These are phyloP conservation scores for Zizania latifolia DNA, from an alignment of 176 grass and related monocot genomes.

Conservation along the genomic window DNA sequence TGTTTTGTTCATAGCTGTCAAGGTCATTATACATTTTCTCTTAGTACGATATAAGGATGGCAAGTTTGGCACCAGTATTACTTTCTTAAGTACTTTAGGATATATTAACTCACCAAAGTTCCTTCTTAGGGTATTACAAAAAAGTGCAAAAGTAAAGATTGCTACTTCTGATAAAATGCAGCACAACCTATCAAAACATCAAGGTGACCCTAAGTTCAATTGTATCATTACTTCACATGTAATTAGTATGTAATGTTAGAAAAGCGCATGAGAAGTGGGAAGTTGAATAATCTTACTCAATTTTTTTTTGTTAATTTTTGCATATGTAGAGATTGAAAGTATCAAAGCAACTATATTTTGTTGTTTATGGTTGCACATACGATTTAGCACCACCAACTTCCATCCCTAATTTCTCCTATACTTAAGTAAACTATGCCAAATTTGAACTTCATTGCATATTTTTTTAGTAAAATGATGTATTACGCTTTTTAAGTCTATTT, in stretches of 20 bases:
- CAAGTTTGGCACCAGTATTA: not conserved
- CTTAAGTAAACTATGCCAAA: not conserved
- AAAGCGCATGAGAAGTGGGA: not conserved
- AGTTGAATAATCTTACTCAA: conserved; percentile 1
- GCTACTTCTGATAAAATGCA: not conserved
- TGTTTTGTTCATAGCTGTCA: not conserved
- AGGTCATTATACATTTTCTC: not conserved
- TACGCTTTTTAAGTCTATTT: conserved; percentile 4
- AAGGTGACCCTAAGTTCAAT: not conserved
- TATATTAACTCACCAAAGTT: not conserved
- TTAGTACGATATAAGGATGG: not conserved
- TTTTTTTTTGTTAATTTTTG: not conserved
- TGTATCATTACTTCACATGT: not conserved
- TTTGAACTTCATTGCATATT: conserved; percentile 14
- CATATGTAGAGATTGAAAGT: not conserved
- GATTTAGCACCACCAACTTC: not conserved
- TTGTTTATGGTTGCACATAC: not conserved
- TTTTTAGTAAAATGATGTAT: conserved; percentile 7
- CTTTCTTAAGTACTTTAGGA: not conserved
- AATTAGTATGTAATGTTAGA: not conserved
- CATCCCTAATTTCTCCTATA: not conserved
- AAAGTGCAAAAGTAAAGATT: not conserved
- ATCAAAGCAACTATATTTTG: not conserved
- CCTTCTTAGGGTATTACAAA: not conserved
- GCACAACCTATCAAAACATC: not conserved